phyloP scores from a whole-genome alignment of 768 basidiomycete species.

The Agrocybe pediades region DNA sequence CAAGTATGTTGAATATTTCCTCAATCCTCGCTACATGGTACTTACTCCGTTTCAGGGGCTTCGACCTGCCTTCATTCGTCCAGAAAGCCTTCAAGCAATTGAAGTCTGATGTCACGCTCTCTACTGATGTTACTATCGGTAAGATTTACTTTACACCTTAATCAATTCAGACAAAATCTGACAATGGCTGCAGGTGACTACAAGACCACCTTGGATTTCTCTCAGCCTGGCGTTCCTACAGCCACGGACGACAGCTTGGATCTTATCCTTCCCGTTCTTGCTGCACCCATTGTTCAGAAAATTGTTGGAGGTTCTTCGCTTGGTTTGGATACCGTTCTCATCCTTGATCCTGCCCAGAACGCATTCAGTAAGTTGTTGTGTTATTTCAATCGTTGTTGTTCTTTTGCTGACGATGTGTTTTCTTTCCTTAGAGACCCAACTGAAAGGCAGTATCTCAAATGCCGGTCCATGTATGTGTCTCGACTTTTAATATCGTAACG shows the following conservation, averaged over 20 bases:
- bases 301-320: constrained; percentile 61
- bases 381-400: neutral
- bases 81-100: constrained; percentile 68
- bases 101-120: constrained; percentile 59
- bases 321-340: constrained; percentile 60
- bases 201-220: constrained; percentile 60
- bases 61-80: constrained; percentile 63
- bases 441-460: constrained; percentile 66
- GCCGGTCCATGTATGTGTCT: constrained; percentile 67
- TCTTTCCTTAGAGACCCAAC: constrained; percentile 38
- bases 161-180: neutral
- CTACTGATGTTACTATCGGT: constrained; percentile 61
- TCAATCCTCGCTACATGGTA: neutral
- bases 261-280: constrained; percentile 68
- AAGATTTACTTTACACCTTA: neutral
- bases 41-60: constrained; percentile 43
- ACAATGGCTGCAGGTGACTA: constrained; percentile 55
- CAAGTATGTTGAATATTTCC: constrained; percentile 37
- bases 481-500: neutral
- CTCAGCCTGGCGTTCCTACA: constrained; percentile 56
- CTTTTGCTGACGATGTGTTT: neutral
- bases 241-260: constrained; percentile 62
- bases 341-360: constrained; percentile 54
- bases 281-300: constrained; percentile 74
- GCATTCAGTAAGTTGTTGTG: constrained; percentile 50